phyloP scores from a whole-genome alignment of 306 rosid species.

The Pterocarpus macrocarpus region DNA sequence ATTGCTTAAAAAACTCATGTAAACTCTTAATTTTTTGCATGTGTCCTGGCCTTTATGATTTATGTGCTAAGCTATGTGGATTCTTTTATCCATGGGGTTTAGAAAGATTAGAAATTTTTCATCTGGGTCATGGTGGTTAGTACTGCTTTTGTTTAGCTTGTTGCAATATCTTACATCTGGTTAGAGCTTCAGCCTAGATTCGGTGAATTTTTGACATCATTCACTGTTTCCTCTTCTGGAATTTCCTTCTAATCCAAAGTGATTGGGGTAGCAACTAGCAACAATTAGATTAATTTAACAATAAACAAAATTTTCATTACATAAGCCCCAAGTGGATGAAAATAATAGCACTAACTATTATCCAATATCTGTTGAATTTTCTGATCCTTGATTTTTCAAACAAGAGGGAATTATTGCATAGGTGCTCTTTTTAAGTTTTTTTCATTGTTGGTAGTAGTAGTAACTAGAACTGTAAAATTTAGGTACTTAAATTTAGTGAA shows the following conservation, averaged over 20 bases:
- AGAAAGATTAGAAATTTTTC: conserved; percentile 11
- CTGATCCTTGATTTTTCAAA: neutral
- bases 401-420: neutral
- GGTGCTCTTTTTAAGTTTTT: conserved; percentile 8
- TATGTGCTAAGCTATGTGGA: neutral
- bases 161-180: conserved; percentile 20
- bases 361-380: neutral
- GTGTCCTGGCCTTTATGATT: neutral
- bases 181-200: neutral
- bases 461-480: neutral
- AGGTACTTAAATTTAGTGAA: neutral
- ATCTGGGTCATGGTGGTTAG: neutral
- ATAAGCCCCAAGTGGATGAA: neutral
- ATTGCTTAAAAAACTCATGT: neutral
- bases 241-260: neutral
- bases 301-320: neutral
- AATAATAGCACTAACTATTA: neutral
- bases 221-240: conserved; percentile 10
- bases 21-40: conserved; percentile 22
- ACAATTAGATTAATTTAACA: conserved; percentile 15
- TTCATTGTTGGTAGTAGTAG: neutral
- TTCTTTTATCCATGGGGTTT: conserved; percentile 13
- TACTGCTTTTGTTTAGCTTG: conserved; percentile 14
- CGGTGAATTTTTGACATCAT: conserved; percentile 13
- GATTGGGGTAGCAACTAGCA: neutral